Percentiles rank a stretch among this genome's conserved stretches.
phyloP scores from a whole-genome alignment of 176 grass and related monocot species.

The Rhynchospora pubera region DNA sequence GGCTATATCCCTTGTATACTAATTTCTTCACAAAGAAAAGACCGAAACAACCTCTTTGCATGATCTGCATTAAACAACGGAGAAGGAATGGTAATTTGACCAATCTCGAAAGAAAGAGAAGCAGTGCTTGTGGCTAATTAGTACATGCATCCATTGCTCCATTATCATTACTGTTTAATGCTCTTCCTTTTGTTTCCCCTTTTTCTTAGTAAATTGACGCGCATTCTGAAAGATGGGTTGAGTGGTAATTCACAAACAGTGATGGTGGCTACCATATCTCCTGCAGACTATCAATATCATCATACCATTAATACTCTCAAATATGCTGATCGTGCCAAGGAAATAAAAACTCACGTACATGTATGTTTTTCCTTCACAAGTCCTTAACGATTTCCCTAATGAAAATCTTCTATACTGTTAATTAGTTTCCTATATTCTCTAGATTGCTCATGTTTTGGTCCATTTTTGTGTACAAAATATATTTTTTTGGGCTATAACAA shows the following conservation, averaged over 20 bases:
- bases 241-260: constrained; percentile 96
- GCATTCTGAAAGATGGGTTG: constrained; percentile 96
- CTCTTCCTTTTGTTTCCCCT: neutral
- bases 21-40: constrained; percentile 5
- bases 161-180: neutral
- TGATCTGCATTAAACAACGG: neutral
- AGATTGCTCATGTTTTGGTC: neutral
- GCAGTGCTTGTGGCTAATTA: neutral
- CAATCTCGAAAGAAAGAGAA: neutral
- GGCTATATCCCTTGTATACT: constrained; percentile 6
- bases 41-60: constrained; percentile 1
- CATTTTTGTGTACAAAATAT: neutral
- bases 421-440: neutral
- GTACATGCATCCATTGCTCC: neutral
- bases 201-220: constrained; percentile 88
- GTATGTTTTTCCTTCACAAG: constrained; percentile 36
- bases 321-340: constrained; percentile 97
- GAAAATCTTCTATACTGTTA: neutral
- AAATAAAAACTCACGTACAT: constrained; percentile 99
- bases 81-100: neutral
- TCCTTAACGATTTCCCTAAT: neutral
- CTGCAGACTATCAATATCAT: constrained; percentile 92
- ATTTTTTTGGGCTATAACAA: neutral
- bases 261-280: constrained; percentile 98
- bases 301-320: constrained; percentile 97